A percentile compares a stretch with the other conserved stretches of the same genome.
phyloP scores from a whole-genome alignment of 2,329 filamentous ascomycete genomes.

The Bipolaris gigantea region DNA sequence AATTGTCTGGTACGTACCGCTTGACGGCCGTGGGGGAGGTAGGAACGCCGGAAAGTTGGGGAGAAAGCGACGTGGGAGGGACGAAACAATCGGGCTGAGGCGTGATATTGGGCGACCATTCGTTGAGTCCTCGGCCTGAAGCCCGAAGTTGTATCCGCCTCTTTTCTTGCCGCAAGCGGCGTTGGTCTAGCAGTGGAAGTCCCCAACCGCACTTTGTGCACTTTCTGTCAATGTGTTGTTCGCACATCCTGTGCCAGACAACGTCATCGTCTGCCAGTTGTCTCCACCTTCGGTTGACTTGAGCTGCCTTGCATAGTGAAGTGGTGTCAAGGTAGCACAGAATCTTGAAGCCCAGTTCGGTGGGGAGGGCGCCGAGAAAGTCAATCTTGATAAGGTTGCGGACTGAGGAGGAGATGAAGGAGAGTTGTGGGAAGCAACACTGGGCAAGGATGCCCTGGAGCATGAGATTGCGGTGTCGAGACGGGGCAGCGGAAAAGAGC shows the following conservation, averaged over 20 bases:
- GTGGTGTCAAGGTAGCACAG: constrained; percentile 90
- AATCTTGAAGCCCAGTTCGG: constrained; percentile 91
- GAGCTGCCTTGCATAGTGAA: constrained; percentile 91
- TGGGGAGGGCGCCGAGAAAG: constrained; percentile 84
- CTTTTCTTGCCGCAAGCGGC: constrained; percentile 83
- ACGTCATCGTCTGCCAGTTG: constrained; percentile 93
- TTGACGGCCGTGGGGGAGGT: constrained; percentile 29
- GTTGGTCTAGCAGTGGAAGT: constrained; percentile 83
- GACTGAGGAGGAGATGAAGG: constrained; percentile 85
- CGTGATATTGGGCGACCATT: constrained; percentile 56
- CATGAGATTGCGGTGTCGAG: constrained; percentile 94
- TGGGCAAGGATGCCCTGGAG: constrained; percentile 93
- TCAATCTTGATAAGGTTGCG: constrained; percentile 97
- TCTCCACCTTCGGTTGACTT: constrained; percentile 88
- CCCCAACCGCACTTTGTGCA: constrained; percentile 97
- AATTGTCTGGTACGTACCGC: constrained; percentile 31
- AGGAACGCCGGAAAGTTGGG: constrained; percentile 18
- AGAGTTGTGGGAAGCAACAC: constrained; percentile 96
- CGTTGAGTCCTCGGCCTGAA: constrained; percentile 59
- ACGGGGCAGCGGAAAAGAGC: constrained; percentile 90
- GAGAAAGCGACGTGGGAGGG: constrained; percentile 14
- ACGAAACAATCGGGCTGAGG: constrained; percentile 47
- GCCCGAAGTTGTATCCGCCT: constrained; percentile 76
- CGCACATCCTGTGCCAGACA: constrained; percentile 98
- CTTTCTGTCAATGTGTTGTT: constrained; percentile 92